Evolutionary conservation across 768 basidiomycete genomes (phyloP).

Genomic region (Lentinula aciculospora): DNA sequence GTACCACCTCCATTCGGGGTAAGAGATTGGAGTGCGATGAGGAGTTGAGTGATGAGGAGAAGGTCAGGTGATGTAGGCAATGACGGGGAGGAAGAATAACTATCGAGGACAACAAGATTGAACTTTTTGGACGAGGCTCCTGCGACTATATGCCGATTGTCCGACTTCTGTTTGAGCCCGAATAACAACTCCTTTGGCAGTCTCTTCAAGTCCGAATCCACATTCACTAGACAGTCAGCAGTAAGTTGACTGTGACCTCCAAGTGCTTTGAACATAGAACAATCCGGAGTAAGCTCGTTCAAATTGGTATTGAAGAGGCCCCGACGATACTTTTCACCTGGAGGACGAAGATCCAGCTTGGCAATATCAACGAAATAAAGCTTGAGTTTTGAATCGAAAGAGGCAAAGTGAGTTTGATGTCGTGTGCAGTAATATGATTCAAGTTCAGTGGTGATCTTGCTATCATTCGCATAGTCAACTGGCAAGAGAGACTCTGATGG

Average conservation of each 20-base stretch:
- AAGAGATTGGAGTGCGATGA: conserved; percentile 16
- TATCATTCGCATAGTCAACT: conserved; percentile 19
- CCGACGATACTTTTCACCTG: background rate
- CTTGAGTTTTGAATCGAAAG: conserved; percentile 9
- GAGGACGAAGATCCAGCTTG: conserved; percentile 3
- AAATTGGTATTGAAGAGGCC: background rate
- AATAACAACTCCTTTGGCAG: conserved; percentile 7
- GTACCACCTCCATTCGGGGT: conserved; percentile 9
- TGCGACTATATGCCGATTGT: background rate
- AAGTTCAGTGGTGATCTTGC: conserved; percentile 16
- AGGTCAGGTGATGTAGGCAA: conserved; percentile 8
- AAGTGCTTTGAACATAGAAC: conserved; percentile 5
- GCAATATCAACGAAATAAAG: conserved; percentile 15
- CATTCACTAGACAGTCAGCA: too few species aligned
- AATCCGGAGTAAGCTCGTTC: background rate
- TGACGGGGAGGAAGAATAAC: conserved; percentile 9
- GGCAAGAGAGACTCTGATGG: conserved; percentile 17
- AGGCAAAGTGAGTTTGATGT: background rate
- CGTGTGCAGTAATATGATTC: background rate
- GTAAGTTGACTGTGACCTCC: too few species aligned
- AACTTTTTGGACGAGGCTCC: conserved; percentile 8
- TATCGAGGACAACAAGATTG: conserved; percentile 20
- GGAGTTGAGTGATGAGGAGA: conserved; percentile 20
- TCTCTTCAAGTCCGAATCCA: background rate
- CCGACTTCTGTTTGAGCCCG: background rate